Percentiles rank a stretch among this genome's conserved stretches.
phyloP scores from a whole-genome alignment of 2,329 filamentous ascomycete genomes.

The Diplodia sapinea region DNA sequence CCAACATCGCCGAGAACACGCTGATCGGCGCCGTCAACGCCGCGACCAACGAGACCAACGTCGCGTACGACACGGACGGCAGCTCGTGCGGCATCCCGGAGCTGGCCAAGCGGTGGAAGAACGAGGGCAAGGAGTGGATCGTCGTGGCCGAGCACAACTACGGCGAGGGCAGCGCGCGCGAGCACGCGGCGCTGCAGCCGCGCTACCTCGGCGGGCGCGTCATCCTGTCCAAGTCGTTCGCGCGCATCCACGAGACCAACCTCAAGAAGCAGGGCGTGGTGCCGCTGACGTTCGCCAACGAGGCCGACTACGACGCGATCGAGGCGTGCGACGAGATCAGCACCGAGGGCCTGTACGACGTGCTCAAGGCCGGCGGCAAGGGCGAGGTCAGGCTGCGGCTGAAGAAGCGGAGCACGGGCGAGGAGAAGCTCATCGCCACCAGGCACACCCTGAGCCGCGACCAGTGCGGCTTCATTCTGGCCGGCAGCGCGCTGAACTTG shows the following conservation, averaged over 20 bases:
- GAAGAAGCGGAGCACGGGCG: constrained; percentile 57
- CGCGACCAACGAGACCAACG: constrained; percentile 90
- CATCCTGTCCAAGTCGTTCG: constrained; percentile 85
- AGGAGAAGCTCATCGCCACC: constrained; percentile 73
- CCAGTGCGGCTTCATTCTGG: constrained; percentile 89
- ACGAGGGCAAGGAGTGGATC: constrained; percentile 77
- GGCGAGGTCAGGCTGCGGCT: constrained; percentile 73
- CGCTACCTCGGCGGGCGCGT: constrained; percentile 86
- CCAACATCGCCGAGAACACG: constrained; percentile 97
- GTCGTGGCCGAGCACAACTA: constrained; percentile 98
- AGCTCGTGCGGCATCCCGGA: constrained; percentile 80
- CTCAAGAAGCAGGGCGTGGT: constrained; percentile 98
- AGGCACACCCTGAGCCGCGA: constrained; percentile 88
- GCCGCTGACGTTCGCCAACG: constrained; percentile 86
- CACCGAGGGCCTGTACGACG: constrained; percentile 83
- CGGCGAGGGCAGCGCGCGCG: constrained; percentile 85
- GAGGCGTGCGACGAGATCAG: constrained; percentile 80
- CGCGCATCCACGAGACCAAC: constrained; percentile 93
- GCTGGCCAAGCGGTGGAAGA: constrained; percentile 83
- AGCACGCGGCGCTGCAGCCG: constrained; percentile 89
- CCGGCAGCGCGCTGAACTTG: constrained; percentile 91
- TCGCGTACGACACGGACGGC: constrained; percentile 85
- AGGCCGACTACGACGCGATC: constrained; percentile 85
- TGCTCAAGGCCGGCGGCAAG: constrained; percentile 76
- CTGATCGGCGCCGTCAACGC: constrained; percentile 94